Conservation (phyloP, 768 basidiomycete genomes). For the Collybia nuda region DNA sequence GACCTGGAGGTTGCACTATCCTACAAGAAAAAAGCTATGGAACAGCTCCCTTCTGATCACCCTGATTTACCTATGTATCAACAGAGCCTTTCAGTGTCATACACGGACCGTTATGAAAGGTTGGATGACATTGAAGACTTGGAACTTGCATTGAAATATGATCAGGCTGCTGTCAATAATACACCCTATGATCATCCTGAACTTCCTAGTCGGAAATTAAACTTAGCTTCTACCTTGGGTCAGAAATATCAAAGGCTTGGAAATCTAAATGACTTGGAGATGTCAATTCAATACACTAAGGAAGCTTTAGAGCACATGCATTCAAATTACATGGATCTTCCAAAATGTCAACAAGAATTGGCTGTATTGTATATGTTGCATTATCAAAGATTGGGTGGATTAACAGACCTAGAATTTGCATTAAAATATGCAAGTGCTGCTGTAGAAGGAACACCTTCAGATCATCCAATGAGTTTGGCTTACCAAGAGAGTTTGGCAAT, state of each 20-base stretch:
- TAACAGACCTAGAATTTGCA: slow-evolving; percentile 7
- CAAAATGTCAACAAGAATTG: background rate
- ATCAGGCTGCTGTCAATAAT: background rate
- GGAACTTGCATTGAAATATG: slow-evolving; percentile 3
- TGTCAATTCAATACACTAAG: background rate
- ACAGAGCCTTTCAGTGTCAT: slow-evolving; percentile 3
- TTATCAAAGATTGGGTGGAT: slow-evolving; percentile 1
- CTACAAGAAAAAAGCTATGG: slow-evolving; percentile 3
- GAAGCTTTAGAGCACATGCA: background rate
- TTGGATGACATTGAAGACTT: slow-evolving; percentile 5
- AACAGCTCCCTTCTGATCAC: background rate
- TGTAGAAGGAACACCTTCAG: background rate
- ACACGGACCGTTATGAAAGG: background rate
- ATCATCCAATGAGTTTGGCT: slow-evolving; percentile 1
- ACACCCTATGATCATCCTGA: slow-evolving; percentile 2
- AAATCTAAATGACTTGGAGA: slow-evolving; percentile 1
- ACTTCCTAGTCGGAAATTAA: slow-evolving; percentile 2
- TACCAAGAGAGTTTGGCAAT: slow-evolving; percentile 1
- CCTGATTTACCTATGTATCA: background rate
- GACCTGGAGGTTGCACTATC: slow-evolving; percentile 4
- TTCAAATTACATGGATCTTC: background rate
- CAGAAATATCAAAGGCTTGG: background rate
- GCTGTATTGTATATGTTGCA: background rate
- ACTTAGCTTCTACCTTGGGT: background rate
- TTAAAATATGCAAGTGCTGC: background rate